A percentile compares a stretch with the other conserved stretches of the same genome.
Conservation (phyloP, 768 basidiomycete genomes). For the Russula earlei region DNA sequence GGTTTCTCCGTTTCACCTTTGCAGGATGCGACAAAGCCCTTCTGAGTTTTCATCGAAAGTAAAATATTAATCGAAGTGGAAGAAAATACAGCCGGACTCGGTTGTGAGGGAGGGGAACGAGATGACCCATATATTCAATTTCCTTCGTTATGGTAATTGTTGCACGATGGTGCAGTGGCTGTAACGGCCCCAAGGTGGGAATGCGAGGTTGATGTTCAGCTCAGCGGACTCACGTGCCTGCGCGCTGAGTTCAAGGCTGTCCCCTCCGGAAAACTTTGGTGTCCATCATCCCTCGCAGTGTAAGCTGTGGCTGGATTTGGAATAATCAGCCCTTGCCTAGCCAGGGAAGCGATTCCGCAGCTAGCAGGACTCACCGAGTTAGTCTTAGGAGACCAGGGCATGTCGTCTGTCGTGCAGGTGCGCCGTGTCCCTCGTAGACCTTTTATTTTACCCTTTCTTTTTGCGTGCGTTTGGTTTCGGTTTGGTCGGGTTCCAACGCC, state of each 20-base stretch:
- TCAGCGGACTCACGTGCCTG: constrained; percentile 53
- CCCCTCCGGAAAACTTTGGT: constrained; percentile 94
- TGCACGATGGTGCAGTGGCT: constrained; percentile 54
- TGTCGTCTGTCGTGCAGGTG: constrained; percentile 75
- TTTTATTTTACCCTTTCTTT: constrained; percentile 36
- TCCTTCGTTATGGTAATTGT: rapidly evolving
- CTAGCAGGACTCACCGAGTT: constrained; percentile 80
- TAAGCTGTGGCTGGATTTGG: constrained; percentile 60
- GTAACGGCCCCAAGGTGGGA: constrained; percentile 75
- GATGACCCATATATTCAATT: neutral
- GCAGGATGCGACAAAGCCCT: too few species aligned
- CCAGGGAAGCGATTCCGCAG: constrained; percentile 94
- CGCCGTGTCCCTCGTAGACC: constrained; percentile 71
- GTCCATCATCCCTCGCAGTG: constrained; percentile 55
- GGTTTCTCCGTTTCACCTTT: neutral
- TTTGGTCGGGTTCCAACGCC: too few species aligned
- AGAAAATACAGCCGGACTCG: too few species aligned
- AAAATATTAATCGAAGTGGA: neutral
- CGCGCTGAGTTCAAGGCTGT: constrained; percentile 89
- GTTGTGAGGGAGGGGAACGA: too few species aligned
- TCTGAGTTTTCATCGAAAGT: neutral
- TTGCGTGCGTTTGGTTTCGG: too few species aligned
- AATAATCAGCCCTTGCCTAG: constrained; percentile 78
- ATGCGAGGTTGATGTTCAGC: constrained; percentile 54
- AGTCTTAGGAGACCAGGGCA: constrained; percentile 86